These are phyloP conservation scores for Lachnellula hyalina DNA, from an alignment of 2,329 filamentous ascomycete species.

Conservation along the genomic window DNA sequence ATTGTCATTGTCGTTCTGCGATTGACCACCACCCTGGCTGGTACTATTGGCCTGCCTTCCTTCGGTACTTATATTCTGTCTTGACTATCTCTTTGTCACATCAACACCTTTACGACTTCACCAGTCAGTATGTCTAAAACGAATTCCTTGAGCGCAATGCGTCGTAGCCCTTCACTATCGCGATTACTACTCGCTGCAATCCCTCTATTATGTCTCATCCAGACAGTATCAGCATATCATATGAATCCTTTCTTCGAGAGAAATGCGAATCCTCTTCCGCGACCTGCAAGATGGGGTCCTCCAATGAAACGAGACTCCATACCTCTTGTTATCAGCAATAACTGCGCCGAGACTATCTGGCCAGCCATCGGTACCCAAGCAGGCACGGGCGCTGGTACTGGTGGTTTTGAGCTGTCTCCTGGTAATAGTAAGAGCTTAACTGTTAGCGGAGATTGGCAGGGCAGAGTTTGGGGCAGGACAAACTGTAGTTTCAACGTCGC, in stretches of 20 bases:
- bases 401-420: slow-evolving; percentile 62
- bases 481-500: slow-evolving; percentile 72
- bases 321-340: slow-evolving; percentile 66
- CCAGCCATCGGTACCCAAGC: slow-evolving; percentile 70
- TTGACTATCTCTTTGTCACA: background rate
- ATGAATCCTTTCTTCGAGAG: slow-evolving; percentile 14
- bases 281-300: slow-evolving; percentile 25
- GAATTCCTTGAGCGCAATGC: background rate
- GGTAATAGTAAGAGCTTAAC: slow-evolving; percentile 55
- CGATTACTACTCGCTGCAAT: slow-evolving; percentile 11
- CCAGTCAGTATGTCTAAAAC: background rate
- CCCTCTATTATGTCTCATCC: slow-evolving; percentile 14
- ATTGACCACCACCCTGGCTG: background rate
- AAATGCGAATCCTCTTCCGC: slow-evolving; percentile 9
- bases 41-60: background rate
- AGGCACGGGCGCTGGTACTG: slow-evolving; percentile 60
- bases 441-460: slow-evolving; percentile 72
- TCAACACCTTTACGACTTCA: background rate
- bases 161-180: background rate
- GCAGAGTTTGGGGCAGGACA: slow-evolving; percentile 75
- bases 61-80: background rate
- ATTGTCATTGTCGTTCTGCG: background rate
- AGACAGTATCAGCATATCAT: slow-evolving; percentile 13
- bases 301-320: slow-evolving; percentile 35
- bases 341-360: slow-evolving; percentile 67